phyloP scores from a whole-genome alignment of 768 basidiomycete genomes.

The Porpolomopsis calyptriformis region DNA sequence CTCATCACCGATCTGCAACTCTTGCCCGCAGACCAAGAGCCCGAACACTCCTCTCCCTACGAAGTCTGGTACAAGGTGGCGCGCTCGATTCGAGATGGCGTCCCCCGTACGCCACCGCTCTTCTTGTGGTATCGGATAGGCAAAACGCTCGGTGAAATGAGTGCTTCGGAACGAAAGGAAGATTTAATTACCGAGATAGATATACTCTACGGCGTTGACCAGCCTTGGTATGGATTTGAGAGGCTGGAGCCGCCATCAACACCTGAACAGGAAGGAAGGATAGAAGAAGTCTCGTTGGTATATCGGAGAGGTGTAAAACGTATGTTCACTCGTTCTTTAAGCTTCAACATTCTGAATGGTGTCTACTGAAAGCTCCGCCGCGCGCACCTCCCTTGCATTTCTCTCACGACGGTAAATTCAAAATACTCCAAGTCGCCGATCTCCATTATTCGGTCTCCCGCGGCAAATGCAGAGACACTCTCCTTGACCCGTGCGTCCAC shows the following conservation, averaged over 20 bases:
- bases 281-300: conserved; percentile 52
- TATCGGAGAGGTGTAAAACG: conserved; percentile 67
- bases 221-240: conserved; percentile 82
- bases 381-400: conserved; percentile 75
- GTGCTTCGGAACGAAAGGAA: conserved; percentile 36
- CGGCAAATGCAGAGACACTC: conserved; percentile 69
- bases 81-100: conserved; percentile 55
- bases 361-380: conserved; percentile 42
- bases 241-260: conserved; percentile 54
- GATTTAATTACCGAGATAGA: conserved; percentile 87
- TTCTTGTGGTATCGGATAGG: conserved; percentile 73
- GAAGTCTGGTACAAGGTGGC: conserved; percentile 56
- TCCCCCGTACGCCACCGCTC: conserved; percentile 43
- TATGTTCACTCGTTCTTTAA: conserved; percentile 23
- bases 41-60: conserved; percentile 21
- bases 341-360: conserved; percentile 1
- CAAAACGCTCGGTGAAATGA: conserved; percentile 54
- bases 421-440: conserved; percentile 85
- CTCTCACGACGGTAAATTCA: conserved; percentile 74
- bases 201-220: conserved; percentile 74
- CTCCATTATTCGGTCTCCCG: conserved; percentile 81
- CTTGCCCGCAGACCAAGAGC: conserved; percentile 44
- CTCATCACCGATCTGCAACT: conserved; percentile 67
- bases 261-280: conserved; percentile 24
- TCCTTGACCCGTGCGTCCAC: conserved; percentile 40